These are phyloP conservation scores for Boletus calvinii DNA, from an alignment of 1,284 basidiomycete genomes.

Conservation along the genomic window DNA sequence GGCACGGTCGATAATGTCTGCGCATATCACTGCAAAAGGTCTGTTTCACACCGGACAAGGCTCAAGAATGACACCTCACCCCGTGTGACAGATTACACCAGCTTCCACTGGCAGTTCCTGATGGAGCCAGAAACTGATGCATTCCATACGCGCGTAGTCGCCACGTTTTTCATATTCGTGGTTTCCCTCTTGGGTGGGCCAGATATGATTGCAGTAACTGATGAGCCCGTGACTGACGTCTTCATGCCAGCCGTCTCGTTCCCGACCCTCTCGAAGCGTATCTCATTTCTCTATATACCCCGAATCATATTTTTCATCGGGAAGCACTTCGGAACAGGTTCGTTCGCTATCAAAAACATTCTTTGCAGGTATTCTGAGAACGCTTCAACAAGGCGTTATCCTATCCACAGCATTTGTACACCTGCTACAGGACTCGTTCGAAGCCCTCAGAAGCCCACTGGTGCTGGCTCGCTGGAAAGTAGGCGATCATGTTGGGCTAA, in stretches of 20 bases:
- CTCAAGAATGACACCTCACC: not conserved
- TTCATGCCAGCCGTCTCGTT: constrained; percentile 59
- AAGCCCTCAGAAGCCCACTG: constrained; percentile 47
- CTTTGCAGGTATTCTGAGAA: not conserved
- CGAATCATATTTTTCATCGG: constrained; percentile 71
- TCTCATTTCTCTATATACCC: constrained; percentile 56
- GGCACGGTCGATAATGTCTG: not conserved
- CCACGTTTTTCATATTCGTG: constrained; percentile 42
- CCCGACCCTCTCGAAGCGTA: constrained; percentile 58
- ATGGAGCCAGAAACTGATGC: constrained; percentile 7
- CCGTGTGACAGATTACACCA: not conserved
- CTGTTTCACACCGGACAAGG: not conserved
- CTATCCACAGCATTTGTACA: constrained; percentile 78
- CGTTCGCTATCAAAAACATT: not conserved
- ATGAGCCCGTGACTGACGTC: not conserved
- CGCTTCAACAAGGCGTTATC: constrained; percentile 56
- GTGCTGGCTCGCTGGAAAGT: constrained; percentile 49
- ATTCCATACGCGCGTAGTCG: constrained; percentile 20
- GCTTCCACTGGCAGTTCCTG: not conserved
- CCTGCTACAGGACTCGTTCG: constrained; percentile 72
- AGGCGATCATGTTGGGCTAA: constrained; percentile 60
- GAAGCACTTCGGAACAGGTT: constrained; percentile 81
- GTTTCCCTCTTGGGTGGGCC: constrained; percentile 41
- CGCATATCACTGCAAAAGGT: constrained; percentile 2
- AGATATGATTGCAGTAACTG: not conserved